Conservation (phyloP, 495 filamentous ascomycete genomes). For the Aspergillus indologenus region DNA sequence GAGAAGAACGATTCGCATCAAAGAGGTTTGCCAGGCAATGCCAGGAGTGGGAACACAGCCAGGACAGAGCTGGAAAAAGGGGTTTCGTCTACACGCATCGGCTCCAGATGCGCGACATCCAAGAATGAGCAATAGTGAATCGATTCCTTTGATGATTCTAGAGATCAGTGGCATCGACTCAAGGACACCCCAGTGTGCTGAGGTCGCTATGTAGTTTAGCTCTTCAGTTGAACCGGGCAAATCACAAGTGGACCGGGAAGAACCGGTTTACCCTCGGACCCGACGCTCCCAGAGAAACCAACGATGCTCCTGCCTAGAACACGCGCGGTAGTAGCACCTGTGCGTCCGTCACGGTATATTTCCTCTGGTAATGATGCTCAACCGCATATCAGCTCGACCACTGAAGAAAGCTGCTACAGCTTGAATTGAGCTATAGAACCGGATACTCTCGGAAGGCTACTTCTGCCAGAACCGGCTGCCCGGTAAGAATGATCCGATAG, state of each 20-base stretch:
- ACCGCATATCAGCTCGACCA: background rate
- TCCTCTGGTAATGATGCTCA: background rate
- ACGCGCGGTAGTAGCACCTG: slow-evolving; percentile 4
- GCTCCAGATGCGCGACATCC: background rate
- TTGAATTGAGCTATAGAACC: background rate
- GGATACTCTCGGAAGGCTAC: background rate
- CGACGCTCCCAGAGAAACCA: background rate
- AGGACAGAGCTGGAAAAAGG: background rate
- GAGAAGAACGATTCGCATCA: background rate
- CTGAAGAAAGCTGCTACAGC: background rate
- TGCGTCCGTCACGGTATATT: background rate
- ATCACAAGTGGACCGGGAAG: background rate
- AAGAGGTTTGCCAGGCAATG: background rate
- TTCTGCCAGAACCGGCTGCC: background rate
- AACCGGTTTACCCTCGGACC: background rate
- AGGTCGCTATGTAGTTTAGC: background rate
- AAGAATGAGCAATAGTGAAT: background rate
- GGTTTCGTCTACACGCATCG: background rate
- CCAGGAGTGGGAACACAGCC: background rate
- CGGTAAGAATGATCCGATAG: slow-evolving; percentile 6
- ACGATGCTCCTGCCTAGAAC: slow-evolving; percentile 2
- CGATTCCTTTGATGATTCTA: no score
- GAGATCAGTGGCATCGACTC: background rate
- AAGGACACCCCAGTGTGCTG: background rate
- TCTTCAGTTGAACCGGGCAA: background rate